These are phyloP conservation scores for Sarcodon sp. DNA, from an alignment of 768 basidiomycete species.

Conservation along the genomic window DNA sequence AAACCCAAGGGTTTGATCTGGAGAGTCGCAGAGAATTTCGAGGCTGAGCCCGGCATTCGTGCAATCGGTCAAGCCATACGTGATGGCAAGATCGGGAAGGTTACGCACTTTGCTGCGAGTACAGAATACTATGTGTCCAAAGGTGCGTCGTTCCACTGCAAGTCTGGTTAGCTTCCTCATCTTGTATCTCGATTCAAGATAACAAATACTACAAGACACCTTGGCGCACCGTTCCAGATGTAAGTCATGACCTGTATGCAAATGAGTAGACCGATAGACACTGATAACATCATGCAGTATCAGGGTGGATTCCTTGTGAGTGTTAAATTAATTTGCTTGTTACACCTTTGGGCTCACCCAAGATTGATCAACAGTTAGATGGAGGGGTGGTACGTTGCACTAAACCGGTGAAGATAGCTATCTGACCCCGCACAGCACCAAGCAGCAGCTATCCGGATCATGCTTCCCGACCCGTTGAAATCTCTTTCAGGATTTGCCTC, in stretches of 20 bases:
- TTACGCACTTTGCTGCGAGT: slow-evolving; percentile 51
- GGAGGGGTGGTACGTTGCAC: slow-evolving; percentile 53
- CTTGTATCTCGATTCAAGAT: slow-evolving; percentile 11
- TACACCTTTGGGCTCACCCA: neutral
- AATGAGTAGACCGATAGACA: neutral
- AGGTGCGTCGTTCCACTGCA: too few relatives aligned
- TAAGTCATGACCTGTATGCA: slow-evolving; percentile 21
- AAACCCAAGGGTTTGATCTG: slow-evolving; percentile 60
- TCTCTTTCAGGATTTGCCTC: slow-evolving; percentile 53
- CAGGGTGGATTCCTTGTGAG: slow-evolving; percentile 77
- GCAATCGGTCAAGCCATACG: slow-evolving; percentile 34
- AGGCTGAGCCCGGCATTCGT: slow-evolving; percentile 49
- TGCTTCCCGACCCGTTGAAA: slow-evolving; percentile 39
- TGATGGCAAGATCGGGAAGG: slow-evolving; percentile 56
- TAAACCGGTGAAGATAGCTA: neutral
- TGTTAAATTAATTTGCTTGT: slow-evolving; percentile 11
- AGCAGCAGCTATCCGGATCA: slow-evolving; percentile 44
- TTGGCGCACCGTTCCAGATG: slow-evolving; percentile 77
- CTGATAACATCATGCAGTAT: slow-evolving; percentile 27
- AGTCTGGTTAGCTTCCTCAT: too few relatives aligned
- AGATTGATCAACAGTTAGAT: slow-evolving; percentile 38
- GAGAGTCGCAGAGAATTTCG: slow-evolving; percentile 74
- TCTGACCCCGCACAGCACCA: slow-evolving; percentile 35
- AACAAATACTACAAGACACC: slow-evolving; percentile 72
- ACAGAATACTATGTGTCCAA: slow-evolving; percentile 25